These are phyloP conservation scores for Blastobotrys americana DNA, from an alignment of 805 yeast species.

Conservation along the genomic window DNA sequence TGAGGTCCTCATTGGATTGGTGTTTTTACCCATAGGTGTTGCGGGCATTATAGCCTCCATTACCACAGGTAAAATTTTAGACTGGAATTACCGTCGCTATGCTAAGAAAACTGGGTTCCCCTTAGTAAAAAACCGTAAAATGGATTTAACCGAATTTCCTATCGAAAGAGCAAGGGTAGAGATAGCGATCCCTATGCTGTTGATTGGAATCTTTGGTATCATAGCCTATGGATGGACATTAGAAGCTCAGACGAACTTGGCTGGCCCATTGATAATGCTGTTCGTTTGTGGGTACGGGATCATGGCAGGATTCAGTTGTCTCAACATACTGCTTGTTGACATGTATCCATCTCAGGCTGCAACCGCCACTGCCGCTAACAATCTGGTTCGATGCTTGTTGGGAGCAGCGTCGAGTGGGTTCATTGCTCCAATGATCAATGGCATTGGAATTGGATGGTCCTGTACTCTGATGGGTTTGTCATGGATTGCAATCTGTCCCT, in stretches of 20 bases:
- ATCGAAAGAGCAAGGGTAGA: constrained; percentile 47
- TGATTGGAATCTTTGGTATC: not conserved
- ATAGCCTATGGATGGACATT: not conserved
- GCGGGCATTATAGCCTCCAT: constrained; percentile 59
- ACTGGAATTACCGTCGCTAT: constrained; percentile 40
- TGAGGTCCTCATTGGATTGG: constrained; percentile 55
- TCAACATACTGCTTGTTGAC: not conserved
- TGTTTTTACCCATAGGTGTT: constrained; percentile 68
- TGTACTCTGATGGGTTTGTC: not conserved
- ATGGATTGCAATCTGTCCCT: not conserved
- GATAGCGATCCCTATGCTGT: not conserved
- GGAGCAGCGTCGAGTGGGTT: not conserved
- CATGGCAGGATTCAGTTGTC: not conserved
- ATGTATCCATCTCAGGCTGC: not conserved
- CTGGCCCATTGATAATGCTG: not conserved
- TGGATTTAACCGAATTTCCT: constrained; percentile 41
- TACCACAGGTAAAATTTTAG: constrained; percentile 48
- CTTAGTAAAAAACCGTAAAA: constrained; percentile 3
- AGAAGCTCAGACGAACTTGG: not conserved
- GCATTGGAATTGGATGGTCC: not conserved
- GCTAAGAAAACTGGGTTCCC: not conserved
- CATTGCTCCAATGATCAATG: not conserved
- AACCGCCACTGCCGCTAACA: not conserved
- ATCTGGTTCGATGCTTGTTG: not conserved
- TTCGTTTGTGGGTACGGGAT: not conserved